Conservation (phyloP, 2,329 filamentous ascomycete genomes). For the Fusarium goolgardi region DNA sequence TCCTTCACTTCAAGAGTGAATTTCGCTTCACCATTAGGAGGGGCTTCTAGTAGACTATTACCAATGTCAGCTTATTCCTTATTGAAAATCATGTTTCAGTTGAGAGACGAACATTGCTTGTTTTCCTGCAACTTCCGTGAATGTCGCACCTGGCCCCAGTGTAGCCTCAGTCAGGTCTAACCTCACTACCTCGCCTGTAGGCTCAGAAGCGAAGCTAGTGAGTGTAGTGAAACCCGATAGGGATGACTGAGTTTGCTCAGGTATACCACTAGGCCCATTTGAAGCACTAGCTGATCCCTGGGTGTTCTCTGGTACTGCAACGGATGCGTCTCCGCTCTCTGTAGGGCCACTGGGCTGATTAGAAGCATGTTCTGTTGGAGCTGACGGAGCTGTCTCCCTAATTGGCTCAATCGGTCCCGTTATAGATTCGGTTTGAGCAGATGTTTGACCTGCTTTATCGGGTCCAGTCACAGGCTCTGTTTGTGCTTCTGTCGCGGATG, state of each 20-base stretch:
- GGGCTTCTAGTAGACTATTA: background rate
- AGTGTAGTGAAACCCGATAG: background rate
- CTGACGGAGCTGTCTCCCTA: fast-evolving
- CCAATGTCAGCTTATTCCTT: background rate
- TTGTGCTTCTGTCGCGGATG: background rate
- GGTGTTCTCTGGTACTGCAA: too few species aligned
- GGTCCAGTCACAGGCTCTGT: background rate
- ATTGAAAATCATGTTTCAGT: fast-evolving
- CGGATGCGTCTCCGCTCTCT: background rate
- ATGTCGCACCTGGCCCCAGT: background rate
- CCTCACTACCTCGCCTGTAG: background rate
- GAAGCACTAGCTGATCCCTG: background rate
- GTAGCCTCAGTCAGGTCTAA: background rate
- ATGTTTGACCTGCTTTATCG: background rate
- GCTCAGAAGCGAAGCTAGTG: too few species aligned
- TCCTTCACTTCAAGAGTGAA: background rate
- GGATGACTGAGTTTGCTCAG: background rate
- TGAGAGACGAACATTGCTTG: background rate
- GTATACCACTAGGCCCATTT: background rate
- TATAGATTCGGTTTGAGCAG: background rate
- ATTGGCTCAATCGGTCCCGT: fast-evolving
- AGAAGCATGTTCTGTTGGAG: background rate
- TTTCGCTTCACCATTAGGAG: background rate
- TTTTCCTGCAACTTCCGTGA: background rate
- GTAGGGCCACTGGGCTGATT: fast-evolving